Conservation (phyloP, 208 protist species). For the Trypanosoma boissoni region DNA sequence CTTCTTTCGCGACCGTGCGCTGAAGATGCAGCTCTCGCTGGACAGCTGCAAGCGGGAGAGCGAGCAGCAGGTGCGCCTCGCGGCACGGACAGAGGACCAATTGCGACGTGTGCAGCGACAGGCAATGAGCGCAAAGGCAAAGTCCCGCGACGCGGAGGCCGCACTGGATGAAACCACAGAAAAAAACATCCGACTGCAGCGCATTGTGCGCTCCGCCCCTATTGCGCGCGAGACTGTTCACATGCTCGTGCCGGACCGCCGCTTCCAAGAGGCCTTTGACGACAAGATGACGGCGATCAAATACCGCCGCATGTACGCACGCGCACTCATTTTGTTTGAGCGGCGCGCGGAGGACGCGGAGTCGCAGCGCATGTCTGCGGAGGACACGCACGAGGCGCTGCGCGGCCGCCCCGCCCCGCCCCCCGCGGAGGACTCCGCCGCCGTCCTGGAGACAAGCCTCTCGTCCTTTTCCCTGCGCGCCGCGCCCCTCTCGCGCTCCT, state of each 20-base stretch:
- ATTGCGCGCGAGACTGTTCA: conserved; percentile 1
- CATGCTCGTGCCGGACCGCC: conserved; percentile 57
- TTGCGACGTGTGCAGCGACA: conserved; percentile 23
- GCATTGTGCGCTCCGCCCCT: conserved; percentile 43
- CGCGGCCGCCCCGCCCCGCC: neutral
- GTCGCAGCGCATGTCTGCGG: conserved; percentile 36
- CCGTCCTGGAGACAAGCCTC: no score
- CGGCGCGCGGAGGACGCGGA: conserved; percentile 32
- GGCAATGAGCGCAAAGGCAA: conserved; percentile 16
- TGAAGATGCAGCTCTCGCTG: conserved; percentile 29
- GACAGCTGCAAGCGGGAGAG: conserved; percentile 18
- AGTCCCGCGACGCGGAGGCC: conserved; percentile 22
- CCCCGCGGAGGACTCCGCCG: no score
- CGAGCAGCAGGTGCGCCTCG: conserved; percentile 24
- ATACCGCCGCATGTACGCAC: conserved; percentile 28
- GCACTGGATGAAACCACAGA: conserved; percentile 24
- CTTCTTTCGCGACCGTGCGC: conserved; percentile 21
- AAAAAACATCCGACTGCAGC: conserved; percentile 51
- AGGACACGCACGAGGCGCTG: conserved; percentile 20
- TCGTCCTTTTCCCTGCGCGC: no score
- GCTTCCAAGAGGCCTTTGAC: conserved; percentile 68
- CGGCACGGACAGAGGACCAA: conserved; percentile 29
- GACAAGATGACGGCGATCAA: conserved; percentile 70
- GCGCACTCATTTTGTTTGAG: conserved; percentile 27
- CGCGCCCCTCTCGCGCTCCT: no score